Base-by-base conservation (phyloP, 75 land plant species). In the Sequoiadendron giganteum region DNA sequence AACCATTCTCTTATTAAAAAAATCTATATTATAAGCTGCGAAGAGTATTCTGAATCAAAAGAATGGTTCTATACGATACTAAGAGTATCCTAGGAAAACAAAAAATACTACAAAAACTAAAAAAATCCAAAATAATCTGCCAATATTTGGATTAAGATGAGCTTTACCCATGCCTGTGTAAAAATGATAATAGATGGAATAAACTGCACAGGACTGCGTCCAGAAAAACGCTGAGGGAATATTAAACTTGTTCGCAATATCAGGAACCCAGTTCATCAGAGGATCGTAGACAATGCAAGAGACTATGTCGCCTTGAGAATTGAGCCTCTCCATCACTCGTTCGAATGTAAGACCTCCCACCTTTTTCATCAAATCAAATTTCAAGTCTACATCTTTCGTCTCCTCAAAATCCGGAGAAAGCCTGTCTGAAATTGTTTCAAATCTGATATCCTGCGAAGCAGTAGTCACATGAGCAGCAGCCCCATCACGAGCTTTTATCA, bases 131-230 rank as follows among this genome's bases (percentile, higher is more conserved):
- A 42, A 36, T 36, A 36, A 42, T 42, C 43, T 42, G 43, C 1
- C 0, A 45, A 45, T 45, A 45, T 45, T 45, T 45, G 48, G 48
- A 45, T 7, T 45, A 45, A 45, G 48, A 45, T 45, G 7, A 68
- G 7, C 45, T 3, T 3, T 80, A 80, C 83, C 9, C 45, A 80
- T 3, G 43, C 83, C 84, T 82, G 7, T 45, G 36, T 30, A 14
- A 30, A 18, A 52, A 38, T 54, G 70, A 70, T 91, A 91, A 85
- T 93, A 95, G 70, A 88, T 75, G 25, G 92, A 77, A 75, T 90
- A 87, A 86, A 89, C 87, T 47, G 93, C 91, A 80, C 87, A 85
- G 3, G 98, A 92, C 61, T 95, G 96, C 9, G 93, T 89, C 95
- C 92, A 95, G 47, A 95, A 90, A 90, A 94, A 70, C 13, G 91